phyloP scores from a whole-genome alignment of 2,329 filamentous ascomycete genomes.

The Aspergillus quadrilineatus region DNA sequence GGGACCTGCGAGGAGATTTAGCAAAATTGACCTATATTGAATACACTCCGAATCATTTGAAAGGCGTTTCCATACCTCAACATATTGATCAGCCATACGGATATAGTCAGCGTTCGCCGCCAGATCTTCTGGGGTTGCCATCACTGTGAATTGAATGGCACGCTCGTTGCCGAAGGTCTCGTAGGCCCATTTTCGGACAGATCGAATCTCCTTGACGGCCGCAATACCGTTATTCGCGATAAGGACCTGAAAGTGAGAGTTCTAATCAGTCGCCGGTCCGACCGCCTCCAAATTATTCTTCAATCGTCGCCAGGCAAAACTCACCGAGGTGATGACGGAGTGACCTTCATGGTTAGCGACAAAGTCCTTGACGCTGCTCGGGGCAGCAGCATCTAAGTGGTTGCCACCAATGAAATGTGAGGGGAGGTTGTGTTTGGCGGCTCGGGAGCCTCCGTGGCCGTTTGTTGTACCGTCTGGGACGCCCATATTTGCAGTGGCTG shows the following conservation, averaged over 20 bases:
- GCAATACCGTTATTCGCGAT: conserved; percentile 99
- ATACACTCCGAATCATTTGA: not conserved
- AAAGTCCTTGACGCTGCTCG: conserved; percentile 94
- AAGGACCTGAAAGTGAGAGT: conserved; percentile 64
- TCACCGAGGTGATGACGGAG: conserved; percentile 96
- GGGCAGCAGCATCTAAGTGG: conserved; percentile 73
- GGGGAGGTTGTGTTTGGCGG: conserved; percentile 77
- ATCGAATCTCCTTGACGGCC: conserved; percentile 98
- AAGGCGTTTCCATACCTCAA: conserved; percentile 61
- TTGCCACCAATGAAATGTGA: conserved; percentile 98
- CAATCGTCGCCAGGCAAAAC: conserved; percentile 37
- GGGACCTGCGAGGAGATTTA: conserved; percentile 62
- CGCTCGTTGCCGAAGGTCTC: conserved; percentile 98
- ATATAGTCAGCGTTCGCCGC: conserved; percentile 99
- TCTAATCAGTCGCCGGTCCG: not conserved
- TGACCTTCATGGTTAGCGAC: conserved; percentile 85
- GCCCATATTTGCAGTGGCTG: conserved; percentile 37
- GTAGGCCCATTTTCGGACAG: conserved; percentile 99
- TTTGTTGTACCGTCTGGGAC: conserved; percentile 47
- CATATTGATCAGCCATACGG: conserved; percentile 98
- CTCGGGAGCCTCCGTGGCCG: conserved; percentile 63
- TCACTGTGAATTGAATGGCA: conserved; percentile 98
- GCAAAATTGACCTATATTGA: not conserved
- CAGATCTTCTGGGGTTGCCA: conserved; percentile 98
- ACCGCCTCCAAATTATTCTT: not conserved